A percentile compares a stretch with the other conserved stretches of the same genome.
phyloP scores from a whole-genome alignment of 139 green algal genomes.

The Chlamydomonas incerta region DNA sequence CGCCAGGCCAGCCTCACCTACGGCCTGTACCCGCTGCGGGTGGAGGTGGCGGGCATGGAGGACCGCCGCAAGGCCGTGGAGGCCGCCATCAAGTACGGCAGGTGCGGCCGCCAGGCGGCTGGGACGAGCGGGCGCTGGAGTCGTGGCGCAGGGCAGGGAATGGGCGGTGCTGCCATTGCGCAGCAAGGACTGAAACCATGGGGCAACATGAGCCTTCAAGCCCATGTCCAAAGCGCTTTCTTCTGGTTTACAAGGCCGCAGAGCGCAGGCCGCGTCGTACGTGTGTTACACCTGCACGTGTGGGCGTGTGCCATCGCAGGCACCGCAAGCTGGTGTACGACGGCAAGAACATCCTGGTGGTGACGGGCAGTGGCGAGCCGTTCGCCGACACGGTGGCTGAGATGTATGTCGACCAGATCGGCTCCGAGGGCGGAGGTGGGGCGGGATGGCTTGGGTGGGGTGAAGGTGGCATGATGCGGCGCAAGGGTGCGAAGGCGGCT shows the following conservation, averaged over 20 bases:
- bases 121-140: too few relatives aligned
- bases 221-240: too few relatives aligned
- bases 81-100: slow-evolving; percentile 17
- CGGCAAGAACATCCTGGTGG: slow-evolving; percentile 61
- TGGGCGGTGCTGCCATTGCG: too few relatives aligned
- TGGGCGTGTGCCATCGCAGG: slow-evolving; percentile 13
- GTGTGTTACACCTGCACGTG: too few relatives aligned
- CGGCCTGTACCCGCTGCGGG: slow-evolving; percentile 47
- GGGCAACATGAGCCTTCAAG: too few relatives aligned
- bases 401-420: slow-evolving; percentile 48
- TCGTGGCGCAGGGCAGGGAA: too few relatives aligned
- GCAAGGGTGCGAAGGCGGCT: background rate
- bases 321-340: slow-evolving; percentile 32
- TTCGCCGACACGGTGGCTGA: slow-evolving; percentile 52
- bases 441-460: background rate
- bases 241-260: too few relatives aligned
- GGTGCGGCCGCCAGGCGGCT: too few relatives aligned
- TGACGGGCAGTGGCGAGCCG: slow-evolving; percentile 36
- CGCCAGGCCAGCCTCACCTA: slow-evolving; percentile 55
- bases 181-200: too few relatives aligned
- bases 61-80: slow-evolving; percentile 4
- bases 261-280: too few relatives aligned
- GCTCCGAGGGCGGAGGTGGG: background rate
- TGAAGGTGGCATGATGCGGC: background rate
- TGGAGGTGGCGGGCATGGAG: background rate